Evolutionary conservation across 2,329 filamentous ascomycete species (phyloP), one percentile per base, ranked within the genome.

Genomic region (Aspergillus sp.): DNA sequence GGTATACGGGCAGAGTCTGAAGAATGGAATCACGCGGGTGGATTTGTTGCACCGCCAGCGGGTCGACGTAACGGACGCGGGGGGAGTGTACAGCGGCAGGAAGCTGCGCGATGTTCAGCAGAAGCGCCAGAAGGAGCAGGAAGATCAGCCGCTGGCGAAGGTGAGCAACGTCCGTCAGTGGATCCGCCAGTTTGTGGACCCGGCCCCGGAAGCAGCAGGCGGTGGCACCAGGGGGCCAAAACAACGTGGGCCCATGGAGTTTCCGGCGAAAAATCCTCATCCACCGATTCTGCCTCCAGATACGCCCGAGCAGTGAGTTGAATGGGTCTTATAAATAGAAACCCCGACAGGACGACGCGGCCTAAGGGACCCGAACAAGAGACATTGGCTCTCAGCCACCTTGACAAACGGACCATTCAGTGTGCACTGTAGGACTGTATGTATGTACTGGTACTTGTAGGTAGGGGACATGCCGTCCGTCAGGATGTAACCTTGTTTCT

Each of bases 1-100:
- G 67, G 93, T 97, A 0, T 92, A 95, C 67, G 93, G 94, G 0
- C 90, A 96, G 73, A 95, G 89, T 69, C 77, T 97, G 62, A 85
- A 89, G 29, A 85, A 84, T 63, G 86, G 86, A 7, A 83, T 90
- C 67, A 93, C 91, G 4, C 86, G 83, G 62, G 78, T 94, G 26
- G 82, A 87, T 62, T 76, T 96, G 49, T 75, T 96, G 18, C 86
- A 86, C 67, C 82, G 86, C 22, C 77, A 80, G 57, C 81, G 77
- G 60, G 70, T 84, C 9, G 82, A 84, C 59, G 78, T 77, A 65
- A 81, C 71, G 42, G 86, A 84, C 71, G 72, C 69, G 59, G 81
- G 78, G 4, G 87, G 88, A 0, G 77, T 85, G 45, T 91, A 90
- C 67, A 82, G 78, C 4, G 72, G 78, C 1, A 78, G 77, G 22